phyloP scores from a whole-genome alignment of 768 basidiomycete genomes.

The Leccinum obscurum region DNA sequence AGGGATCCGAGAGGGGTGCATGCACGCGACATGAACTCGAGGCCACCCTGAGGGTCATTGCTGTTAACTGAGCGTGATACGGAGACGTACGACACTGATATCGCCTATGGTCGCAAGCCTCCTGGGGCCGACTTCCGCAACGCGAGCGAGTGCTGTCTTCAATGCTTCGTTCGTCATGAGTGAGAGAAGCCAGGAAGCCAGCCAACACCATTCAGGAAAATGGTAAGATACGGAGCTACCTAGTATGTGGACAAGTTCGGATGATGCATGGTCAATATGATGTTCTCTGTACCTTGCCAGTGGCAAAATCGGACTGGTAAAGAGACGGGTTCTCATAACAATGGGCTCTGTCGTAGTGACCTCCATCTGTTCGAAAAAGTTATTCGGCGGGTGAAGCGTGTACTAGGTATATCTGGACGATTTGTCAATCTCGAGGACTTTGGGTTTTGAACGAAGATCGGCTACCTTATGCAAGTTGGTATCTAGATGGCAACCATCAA shows the following conservation, averaged over 20 bases:
- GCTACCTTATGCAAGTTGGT: constrained; percentile 58
- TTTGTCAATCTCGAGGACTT: background rate
- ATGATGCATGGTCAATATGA: background rate
- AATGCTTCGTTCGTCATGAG: constrained; percentile 75
- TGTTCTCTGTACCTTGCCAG: constrained; percentile 46
- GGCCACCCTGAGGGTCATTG: constrained; percentile 57
- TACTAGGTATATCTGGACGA: constrained; percentile 68
- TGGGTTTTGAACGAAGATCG: background rate
- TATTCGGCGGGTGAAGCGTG: constrained; percentile 73
- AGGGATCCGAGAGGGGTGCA: constrained; percentile 78
- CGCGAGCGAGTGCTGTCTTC: constrained; percentile 46
- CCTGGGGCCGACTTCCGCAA: constrained; percentile 48
- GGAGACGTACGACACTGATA: constrained; percentile 45
- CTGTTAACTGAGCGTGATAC: background rate
- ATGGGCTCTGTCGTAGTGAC: constrained; percentile 56
- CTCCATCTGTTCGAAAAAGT: constrained; percentile 56
- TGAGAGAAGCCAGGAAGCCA: constrained; percentile 77
- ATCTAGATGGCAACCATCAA: constrained; percentile 35
- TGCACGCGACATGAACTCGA: constrained; percentile 76
- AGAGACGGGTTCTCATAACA: constrained; percentile 73
- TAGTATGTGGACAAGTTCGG: constrained; percentile 27
- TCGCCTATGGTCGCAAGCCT: constrained; percentile 79
- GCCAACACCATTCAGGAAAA: constrained; percentile 84
- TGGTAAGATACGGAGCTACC: constrained; percentile 83
- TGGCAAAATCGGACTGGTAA: constrained; percentile 68